A percentile compares a stretch with the other conserved stretches of the same genome.
phyloP scores from a whole-genome alignment of 345 rosid genomes.

The Corchorus olitorius region DNA sequence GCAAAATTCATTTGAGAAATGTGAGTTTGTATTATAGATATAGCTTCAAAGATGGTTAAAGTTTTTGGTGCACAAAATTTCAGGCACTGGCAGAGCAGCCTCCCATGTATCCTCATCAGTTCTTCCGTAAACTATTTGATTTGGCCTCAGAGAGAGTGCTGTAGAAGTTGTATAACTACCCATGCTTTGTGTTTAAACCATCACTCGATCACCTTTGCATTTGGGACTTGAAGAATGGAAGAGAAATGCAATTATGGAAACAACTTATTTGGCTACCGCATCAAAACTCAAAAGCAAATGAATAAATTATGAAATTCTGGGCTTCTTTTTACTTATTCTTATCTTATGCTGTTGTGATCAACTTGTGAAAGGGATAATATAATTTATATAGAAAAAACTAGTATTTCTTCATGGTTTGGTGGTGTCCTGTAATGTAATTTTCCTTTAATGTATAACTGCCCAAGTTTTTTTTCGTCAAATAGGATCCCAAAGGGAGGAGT shows the following conservation, averaged over 20 bases:
- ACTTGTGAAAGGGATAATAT: too few species aligned
- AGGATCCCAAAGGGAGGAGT: too few species aligned
- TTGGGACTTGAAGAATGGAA: neutral
- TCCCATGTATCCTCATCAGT: slow-evolving; percentile 74
- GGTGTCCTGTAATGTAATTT: too few species aligned
- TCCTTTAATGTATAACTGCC: too few species aligned
- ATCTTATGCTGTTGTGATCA: too few species aligned
- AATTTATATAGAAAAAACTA: too few species aligned
- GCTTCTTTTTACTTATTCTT: too few species aligned
- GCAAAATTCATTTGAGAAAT: neutral
- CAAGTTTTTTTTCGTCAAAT: too few species aligned
- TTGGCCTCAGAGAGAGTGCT: slow-evolving; percentile 56
- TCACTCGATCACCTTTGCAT: neutral
- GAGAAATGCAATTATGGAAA: neutral
- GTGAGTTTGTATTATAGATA: neutral
- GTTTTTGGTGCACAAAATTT: neutral
- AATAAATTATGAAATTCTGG: too few species aligned
- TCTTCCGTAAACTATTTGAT: slow-evolving; percentile 82
- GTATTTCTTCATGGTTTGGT: too few species aligned
- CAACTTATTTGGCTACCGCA: too few species aligned
- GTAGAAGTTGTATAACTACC: slow-evolving; percentile 12
- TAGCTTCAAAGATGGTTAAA: neutral
- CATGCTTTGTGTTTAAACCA: neutral
- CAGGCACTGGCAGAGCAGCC: slow-evolving; percentile 90
- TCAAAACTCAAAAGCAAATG: too few species aligned